Conservation (phyloP, 805 yeast species). For the Lipomyces japonicus region DNA sequence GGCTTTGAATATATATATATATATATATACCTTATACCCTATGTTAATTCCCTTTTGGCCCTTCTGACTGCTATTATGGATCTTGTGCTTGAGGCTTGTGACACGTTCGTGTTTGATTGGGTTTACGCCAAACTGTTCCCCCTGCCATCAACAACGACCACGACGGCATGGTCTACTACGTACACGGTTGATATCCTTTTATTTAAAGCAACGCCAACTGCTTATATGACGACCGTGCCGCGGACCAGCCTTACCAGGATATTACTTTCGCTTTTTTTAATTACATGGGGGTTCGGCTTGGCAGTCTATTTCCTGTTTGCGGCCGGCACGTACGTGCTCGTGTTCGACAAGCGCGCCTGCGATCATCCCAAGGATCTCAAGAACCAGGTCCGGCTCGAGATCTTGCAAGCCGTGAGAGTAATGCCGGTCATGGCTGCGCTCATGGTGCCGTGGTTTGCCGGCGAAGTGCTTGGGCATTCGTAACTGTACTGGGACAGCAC, state of each 20-base stretch:
- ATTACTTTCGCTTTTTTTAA: conserved; percentile 56
- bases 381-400: conserved; percentile 85
- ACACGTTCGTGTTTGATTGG: conserved; percentile 68
- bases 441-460: conserved; percentile 85
- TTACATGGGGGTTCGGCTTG: conserved; percentile 84
- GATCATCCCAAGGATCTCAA: conserved; percentile 95
- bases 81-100: conserved; percentile 77
- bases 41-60: neutral
- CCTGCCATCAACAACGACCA: conserved; percentile 31
- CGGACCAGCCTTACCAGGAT: conserved; percentile 76
- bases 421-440: conserved; percentile 85
- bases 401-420: conserved; percentile 69
- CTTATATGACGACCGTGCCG: conserved; percentile 53
- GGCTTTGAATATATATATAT: too few species aligned
- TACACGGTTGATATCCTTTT: neutral
- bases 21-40: too few species aligned
- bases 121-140: conserved; percentile 73
- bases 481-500: conserved; percentile 64
- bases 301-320: conserved; percentile 71
- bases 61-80: conserved; percentile 55
- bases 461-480: conserved; percentile 82
- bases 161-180: conserved; percentile 58
- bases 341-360: conserved; percentile 84
- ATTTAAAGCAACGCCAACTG: conserved; percentile 15
- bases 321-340: conserved; percentile 62